Evolutionary conservation across 768 basidiomycete species (phyloP).

Genomic region (Omphalotus guepiniiformis): DNA sequence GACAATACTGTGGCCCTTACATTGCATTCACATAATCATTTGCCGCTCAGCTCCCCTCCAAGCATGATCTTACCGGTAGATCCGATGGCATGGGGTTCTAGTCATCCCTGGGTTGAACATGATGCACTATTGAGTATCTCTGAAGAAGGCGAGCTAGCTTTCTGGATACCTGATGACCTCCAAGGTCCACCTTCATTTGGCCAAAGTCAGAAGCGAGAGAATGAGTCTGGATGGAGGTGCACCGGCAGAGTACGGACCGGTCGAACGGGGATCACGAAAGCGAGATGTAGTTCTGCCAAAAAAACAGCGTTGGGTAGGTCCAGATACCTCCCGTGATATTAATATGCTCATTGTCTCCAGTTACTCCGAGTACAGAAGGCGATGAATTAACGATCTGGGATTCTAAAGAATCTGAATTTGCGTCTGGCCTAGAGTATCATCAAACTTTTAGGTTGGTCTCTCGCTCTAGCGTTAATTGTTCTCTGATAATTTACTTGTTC

Average conservation of each 20-base stretch:
- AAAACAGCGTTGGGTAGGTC: conserved; percentile 82
- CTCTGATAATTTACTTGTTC: neutral
- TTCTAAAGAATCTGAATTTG: conserved; percentile 90
- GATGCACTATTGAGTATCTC: conserved; percentile 82
- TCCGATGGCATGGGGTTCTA: conserved; percentile 78
- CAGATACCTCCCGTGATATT: conserved; percentile 8
- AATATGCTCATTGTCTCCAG: conserved; percentile 30
- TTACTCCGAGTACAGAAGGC: conserved; percentile 54
- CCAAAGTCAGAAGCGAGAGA: neutral
- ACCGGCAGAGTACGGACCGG: conserved; percentile 76
- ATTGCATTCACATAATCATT: conserved; percentile 42
- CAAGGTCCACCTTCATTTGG: conserved; percentile 6
- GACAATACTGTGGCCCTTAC: conserved; percentile 22
- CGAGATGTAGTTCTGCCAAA: conserved; percentile 85
- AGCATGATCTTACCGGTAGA: conserved; percentile 73
- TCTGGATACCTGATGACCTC: conserved; percentile 69
- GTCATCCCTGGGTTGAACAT: conserved; percentile 43
- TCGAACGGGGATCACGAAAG: conserved; percentile 58
- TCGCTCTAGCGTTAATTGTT: neutral
- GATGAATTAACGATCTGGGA: conserved; percentile 95
- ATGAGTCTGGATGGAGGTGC: conserved; percentile 49
- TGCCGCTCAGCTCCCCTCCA: conserved; percentile 49
- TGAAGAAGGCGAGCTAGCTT: conserved; percentile 72
- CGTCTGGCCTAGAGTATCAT: conserved; percentile 80
- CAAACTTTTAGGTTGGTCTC: conserved; percentile 51